Base-by-base conservation (phyloP, 2,329 filamentous ascomycete species). In the Alternaria consortialis region DNA sequence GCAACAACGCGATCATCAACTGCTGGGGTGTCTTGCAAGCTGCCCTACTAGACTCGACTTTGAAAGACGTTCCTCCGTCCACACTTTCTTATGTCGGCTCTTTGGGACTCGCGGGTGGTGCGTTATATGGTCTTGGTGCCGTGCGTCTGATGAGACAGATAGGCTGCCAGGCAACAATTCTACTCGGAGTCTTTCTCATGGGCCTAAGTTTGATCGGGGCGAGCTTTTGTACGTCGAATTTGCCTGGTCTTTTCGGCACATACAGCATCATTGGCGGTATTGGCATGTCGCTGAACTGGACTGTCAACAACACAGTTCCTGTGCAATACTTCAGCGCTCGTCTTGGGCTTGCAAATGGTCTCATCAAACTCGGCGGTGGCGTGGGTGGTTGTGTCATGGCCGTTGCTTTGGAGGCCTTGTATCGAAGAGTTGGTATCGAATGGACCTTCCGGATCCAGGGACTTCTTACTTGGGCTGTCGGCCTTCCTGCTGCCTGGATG, bases 21-120 rank as follows among this genome's bases (percentile, higher is more conserved):
- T 82, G 81, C 63, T 90, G 87, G 86, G 88, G 87, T 25, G 82
- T 90, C 0, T 77, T 89, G 47, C 87, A 90, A 73, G 80, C 81
- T 4, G 86, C 83, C 0, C 80, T 90, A 1, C 82, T 88, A 3
- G 75, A 83, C 34, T 75, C 82, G 9, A 78, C 79, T 0, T 74
- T 87, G 1, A 81, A 81, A 0, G n/a, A 62, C 17, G 64, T 66
- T 0, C 80, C 81, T 0, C 79, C 86, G 0, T 83, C 83, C 0
- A 86, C 84, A 1, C 77, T 90, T 23, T 84, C 86, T 2, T 90
- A 88, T 63, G 84, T 89, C 3, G 87, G 87, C 2, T 85, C 84
- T 0, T 67, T 89, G 12, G 79, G 81, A 8, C 77, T 84, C 2
- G 81, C 84, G 0, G 80, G 83, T 56, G 83, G 86, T 34, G 84